Base-by-base conservation (phyloP, 768 basidiomycete species). In the Tricholoma saponaceum region DNA sequence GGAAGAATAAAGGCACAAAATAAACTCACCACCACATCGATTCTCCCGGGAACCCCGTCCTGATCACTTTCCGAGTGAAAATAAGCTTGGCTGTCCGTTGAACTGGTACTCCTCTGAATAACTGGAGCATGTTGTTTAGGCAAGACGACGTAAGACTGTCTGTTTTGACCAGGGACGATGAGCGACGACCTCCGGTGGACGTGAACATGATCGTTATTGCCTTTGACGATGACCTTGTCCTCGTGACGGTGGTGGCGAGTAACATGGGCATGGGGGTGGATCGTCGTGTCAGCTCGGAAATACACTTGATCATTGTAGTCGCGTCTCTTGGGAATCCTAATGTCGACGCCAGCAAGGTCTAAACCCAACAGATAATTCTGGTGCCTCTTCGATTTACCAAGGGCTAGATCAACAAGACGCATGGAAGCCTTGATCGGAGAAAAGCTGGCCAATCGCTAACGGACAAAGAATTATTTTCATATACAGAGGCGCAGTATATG, bases 1-100 rank as follows among this genome's bases (percentile, higher is more conserved):
- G 9, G 23, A 43, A 20, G 14, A 54, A 13, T 30, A 30, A 30
- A 55, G 26, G 14, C 6, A 23, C 26, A 3, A 28, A 35, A 49
- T 12, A 10, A 12, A 71, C 77, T 52, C 59, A 77, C 84, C 72
- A 81, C 69, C 58, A 86, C 77, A 59, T 80, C 75, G 49, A 85
- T 69, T 3, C 57, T 71, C 4, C 85, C 83, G 7, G 72, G 66
- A 7, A 71, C 74, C 2, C 71, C 70, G 9, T 53, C 56, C 26
- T 35, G 2, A 16, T 55, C 54, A 25, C 25, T 37, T 37, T 32
- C 32, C 33, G 23, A 50, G 7, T 50, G 7, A 50, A 50, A 10
- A 18, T 50, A 18, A 32, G 53, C 51, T 14, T 51, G 33, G 25
- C 14, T 28, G 23, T 30, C 51, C 20, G 47, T 28, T 18, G 47